phyloP scores from a whole-genome alignment of 495 filamentous ascomycete species.

The Penicillium atrosanguineum region DNA sequence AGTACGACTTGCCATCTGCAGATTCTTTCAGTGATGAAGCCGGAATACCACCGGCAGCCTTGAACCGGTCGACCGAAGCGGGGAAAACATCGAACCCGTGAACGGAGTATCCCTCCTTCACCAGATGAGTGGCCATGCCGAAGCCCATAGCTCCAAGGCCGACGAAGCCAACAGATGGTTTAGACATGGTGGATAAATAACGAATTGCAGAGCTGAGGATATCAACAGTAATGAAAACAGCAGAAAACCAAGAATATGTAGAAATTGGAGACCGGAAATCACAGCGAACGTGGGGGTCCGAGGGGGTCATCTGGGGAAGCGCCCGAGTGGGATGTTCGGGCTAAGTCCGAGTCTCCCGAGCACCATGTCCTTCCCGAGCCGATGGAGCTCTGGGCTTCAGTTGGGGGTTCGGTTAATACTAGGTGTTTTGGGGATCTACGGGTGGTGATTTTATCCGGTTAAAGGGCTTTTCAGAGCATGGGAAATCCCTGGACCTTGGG shows the following conservation, averaged over 20 bases:
- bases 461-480: background rate
- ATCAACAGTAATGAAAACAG: background rate
- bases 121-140: constrained; percentile 77
- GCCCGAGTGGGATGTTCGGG: constrained; percentile 17
- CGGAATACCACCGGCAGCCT: constrained; percentile 59
- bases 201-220: background rate
- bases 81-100: constrained; percentile 75
- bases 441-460: background rate
- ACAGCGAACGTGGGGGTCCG: constrained; percentile 10
- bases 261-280: background rate
- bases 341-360: constrained; percentile 13
- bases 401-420: background rate
- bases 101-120: constrained; percentile 65
- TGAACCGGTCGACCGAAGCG: constrained; percentile 69
- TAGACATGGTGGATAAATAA: constrained; percentile 22
- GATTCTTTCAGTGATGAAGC: constrained; percentile 62
- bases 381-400: background rate
- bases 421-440: no score
- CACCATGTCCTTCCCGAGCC: background rate
- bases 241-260: background rate
- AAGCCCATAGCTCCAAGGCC: constrained; percentile 89
- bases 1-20: constrained; percentile 57
- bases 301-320: constrained; percentile 15
- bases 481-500: background rate
- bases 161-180: constrained; percentile 67